Base-by-base conservation (phyloP, 495 filamentous ascomycete genomes). In the Usnea hakonensis region DNA sequence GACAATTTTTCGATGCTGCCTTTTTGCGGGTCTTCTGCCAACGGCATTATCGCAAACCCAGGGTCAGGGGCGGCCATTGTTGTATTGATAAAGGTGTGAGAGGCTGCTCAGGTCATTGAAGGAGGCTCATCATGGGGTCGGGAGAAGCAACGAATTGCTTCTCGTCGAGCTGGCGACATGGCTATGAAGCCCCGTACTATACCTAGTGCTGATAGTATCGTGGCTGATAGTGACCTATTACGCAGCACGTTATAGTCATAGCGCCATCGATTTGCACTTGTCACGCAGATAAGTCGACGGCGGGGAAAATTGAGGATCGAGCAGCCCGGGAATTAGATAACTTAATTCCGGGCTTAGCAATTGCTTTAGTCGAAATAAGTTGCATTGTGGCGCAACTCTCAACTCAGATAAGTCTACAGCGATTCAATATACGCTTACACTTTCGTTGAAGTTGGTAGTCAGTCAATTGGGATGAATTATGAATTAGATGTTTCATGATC, bases 61-160 rank as follows among this genome's bases (percentile, higher is more conserved):
- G 68, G 68, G 38, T 69, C 65, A 40, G 62, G 65, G 23, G 67
- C 44, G 43, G 64, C 68, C 67, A 70, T 70, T 4, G 36, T n/a
- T 50, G 13, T 35, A 2, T 35, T 16, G 37, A 13, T 62, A 1
- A 5, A 14, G 23, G 30, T 60, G 5, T 7, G 40, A 17, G 17
- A 33, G 32, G 28, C 9, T 19, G 26, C 1, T 44, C 13, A 57
- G 38, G 53, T 44, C 17, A 32, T 37, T 32, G 21, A 0, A 54
- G 19, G 48, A 55, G 21, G 46, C 21, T 28, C 16, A 21, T 30
- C 26, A 38, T 13, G 21, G n/a, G 46, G 32, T 53, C 32, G 36
- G 35, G 38, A 52, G 58, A 53, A 60, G 32, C 44, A 53, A 32
- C 30, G n/a, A 7, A 52, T 4, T 17, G 46, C 46, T 9, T 19